These are phyloP conservation scores for Solanum chilense DNA, from an alignment of 257 asterid genomes.

Conservation along the genomic window DNA sequence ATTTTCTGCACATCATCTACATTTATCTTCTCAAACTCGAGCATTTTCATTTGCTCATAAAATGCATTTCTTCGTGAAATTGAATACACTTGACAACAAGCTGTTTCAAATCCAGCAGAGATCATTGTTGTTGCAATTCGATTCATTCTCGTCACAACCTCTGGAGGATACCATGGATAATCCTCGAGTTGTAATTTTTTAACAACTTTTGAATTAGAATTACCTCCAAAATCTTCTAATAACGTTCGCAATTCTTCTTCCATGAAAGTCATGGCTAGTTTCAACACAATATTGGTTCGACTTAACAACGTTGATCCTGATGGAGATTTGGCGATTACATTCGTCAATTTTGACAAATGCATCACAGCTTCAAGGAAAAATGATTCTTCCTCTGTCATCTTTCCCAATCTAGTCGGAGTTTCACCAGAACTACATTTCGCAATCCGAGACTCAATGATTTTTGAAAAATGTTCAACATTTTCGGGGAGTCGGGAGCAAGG, in stretches of 20 bases:
- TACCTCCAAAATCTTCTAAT: conserved; percentile 33
- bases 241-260: conserved; percentile 59
- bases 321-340: conserved; percentile 30
- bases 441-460: conserved; percentile 36
- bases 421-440: conserved; percentile 19
- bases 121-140: conserved; percentile 52
- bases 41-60: conserved; percentile 28
- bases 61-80: conserved; percentile 49
- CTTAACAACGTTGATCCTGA: conserved; percentile 22
- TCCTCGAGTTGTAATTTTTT: conserved; percentile 12
- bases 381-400: conserved; percentile 35
- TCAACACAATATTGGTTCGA: conserved; percentile 42
- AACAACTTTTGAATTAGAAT: background rate
- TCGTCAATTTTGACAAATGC: conserved; percentile 35
- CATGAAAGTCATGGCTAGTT: conserved; percentile 59
- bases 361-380: conserved; percentile 44
- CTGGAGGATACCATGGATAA: conserved; percentile 35
- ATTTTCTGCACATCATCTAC: conserved; percentile 58
- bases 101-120: conserved; percentile 58
- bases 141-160: conserved; percentile 28
- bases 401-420: conserved; percentile 4
- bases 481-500: conserved; percentile 30
- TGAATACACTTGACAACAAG: conserved; percentile 58
- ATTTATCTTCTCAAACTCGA: conserved; percentile 53
- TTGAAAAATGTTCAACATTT: conserved; percentile 28